Evolutionary conservation across 73 alveolate genomes (phyloP), one percentile per base, ranked within the genome.

Genomic region (Paramecium bursaria): DNA sequence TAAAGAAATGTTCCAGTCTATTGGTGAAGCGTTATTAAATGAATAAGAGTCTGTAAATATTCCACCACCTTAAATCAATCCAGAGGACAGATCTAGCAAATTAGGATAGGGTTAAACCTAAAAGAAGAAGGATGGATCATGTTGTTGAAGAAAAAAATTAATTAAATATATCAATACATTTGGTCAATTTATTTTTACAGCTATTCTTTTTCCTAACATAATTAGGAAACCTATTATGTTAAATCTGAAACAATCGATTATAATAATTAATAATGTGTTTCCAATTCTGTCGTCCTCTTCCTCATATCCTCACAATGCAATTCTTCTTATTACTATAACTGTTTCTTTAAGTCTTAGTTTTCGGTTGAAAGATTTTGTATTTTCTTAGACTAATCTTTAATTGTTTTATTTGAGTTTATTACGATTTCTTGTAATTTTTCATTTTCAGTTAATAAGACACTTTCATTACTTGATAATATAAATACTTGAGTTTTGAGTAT

Each of bases 291-390:
- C 1, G 82, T 47, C 44, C 82, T 67, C 27, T 67, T 67, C 50
- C 33, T 67, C 82, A 67, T 67, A 39, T 67, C 82, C 14, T 67
- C 82, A n/a, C 33, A 53, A 67, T 67, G 82, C n/a, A 25, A 67
- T 67, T 67, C 82, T 22, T 67, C 82, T 3, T 31, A 31, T 22
- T 67, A 39, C 27, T 67, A 47, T 14, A 67, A 25, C 44, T 44
- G 17, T 15, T 67, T 25, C 33, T 67, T 67, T 27, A 67, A 22
- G 21, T 15, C 42, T 19, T 15, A 39, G 35, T 67, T 67, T 42
- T 67, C 82, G 17, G 33, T 19, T 42, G 19, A 35, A 14, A 67
- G 14, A 39, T 13, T 39, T 39, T 39, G 4, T 3, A 14, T 13
- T 42, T 67, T 67, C 7, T 1, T 6, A 10, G 33, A 17, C 1